Base-by-base conservation (phyloP, 2,329 filamentous ascomycete genomes). In the Aspergillus eucalypticola region DNA sequence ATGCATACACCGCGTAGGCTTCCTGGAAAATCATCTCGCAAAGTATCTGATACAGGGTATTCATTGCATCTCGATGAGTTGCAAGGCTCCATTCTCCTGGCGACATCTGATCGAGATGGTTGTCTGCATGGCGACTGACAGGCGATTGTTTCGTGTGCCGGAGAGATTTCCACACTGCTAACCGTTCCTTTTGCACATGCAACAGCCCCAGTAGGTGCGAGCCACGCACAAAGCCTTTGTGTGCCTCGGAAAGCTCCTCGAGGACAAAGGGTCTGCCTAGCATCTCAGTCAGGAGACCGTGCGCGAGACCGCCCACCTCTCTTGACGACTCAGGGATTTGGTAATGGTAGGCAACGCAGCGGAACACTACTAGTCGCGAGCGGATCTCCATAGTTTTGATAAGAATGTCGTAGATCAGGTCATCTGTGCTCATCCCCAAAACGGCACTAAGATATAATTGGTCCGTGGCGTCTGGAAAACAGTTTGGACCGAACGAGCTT, bases 371-470 rank as follows among this genome's bases (percentile, higher is more conserved):
- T 8, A 64, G 21, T 29, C 62, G 58, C 3, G 55, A 60, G 17
- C 66, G 55, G 15, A 69, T 62, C 32, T 68, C 67, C 17, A 67
- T 57, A 3, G 63, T 61, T 41, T 65, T 67, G 54, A 68, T 61
- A 8, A 69, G 50, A 8, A 69, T 67, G 39, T 69, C 67, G 27
- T 69, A 64, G 6, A 69, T 65, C 3, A 69, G 54, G 21, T 69
- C 66, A 54, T 68, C 65, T 25, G 39, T 8, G 25, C 46, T 59
- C 62, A 69, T 66, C 2, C 59, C 61, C 10, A 64, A 0, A 2
- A 68, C 61, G 48, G 66, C 66, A 19, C 13, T 29, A 8, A 67
- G 53, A 55, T 64, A 64, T 2, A 67, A 49, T 15, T 62, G 58
- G 15, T 67, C 66, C 8, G 48, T 60, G 0, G 54, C 38, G 42